phyloP scores from a whole-genome alignment of 768 basidiomycete species.

The Boletus insuetus region DNA sequence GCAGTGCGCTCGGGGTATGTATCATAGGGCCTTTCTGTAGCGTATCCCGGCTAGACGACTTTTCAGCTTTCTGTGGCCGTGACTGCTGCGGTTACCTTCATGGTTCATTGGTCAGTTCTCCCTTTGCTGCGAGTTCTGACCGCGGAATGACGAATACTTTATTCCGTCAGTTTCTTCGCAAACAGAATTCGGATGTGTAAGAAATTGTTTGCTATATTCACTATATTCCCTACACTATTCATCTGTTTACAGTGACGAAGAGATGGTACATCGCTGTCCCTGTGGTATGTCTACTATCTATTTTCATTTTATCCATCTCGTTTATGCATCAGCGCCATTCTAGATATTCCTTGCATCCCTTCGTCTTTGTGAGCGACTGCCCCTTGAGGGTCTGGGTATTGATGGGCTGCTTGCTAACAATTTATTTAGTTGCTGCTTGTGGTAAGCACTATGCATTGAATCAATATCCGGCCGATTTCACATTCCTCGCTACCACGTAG shows the following conservation, averaged over 20 bases:
- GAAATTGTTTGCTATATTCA: neutral
- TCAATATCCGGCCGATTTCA: neutral
- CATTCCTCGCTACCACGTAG: conserved; percentile 4
- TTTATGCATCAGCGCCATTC: neutral
- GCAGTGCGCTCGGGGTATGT: conserved; percentile 30
- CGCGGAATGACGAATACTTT: neutral
- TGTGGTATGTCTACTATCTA: conserved; percentile 13
- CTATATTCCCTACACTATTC: neutral
- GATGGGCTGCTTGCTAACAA: conserved; percentile 2
- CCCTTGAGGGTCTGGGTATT: neutral
- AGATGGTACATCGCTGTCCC: conserved; percentile 31
- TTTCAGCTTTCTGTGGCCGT: conserved; percentile 32
- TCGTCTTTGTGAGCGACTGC: conserved; percentile 29
- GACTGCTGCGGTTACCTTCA: conserved; percentile 29
- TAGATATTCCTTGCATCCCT: conserved; percentile 33
- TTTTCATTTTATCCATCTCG: neutral
- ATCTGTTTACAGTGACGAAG: conserved; percentile 27
- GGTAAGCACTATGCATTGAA: conserved; percentile 13
- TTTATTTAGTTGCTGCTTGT: conserved; percentile 29
- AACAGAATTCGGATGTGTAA: conserved; percentile 33
- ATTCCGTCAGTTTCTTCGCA: conserved; percentile 27
- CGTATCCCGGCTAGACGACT: neutral
- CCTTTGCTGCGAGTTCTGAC: neutral
- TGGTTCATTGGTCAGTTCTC: conserved; percentile 30
- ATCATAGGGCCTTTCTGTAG: neutral